phyloP scores from a whole-genome alignment of 805 yeast genomes.

The Candida multigemmis region DNA sequence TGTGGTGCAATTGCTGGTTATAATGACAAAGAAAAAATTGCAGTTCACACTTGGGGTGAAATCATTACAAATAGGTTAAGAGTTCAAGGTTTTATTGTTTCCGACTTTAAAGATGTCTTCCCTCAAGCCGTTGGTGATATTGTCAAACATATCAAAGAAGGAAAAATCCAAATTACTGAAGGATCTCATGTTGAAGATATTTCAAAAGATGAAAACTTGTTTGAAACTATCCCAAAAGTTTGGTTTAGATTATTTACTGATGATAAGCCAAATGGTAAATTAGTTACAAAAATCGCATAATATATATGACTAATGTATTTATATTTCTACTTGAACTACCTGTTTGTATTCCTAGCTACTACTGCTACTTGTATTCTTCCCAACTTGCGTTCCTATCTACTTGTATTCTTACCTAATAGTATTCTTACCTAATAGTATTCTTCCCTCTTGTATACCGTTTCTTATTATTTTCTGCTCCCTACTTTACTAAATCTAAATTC shows the following conservation, averaged over 20 bases:
- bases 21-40: slow-evolving; percentile 11
- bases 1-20: slow-evolving; percentile 27
- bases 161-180: slow-evolving; percentile 8
- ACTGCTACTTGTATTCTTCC: too few relatives aligned
- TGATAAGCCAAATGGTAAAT: slow-evolving; percentile 39
- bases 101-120: slow-evolving; percentile 8
- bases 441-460: too few relatives aligned
- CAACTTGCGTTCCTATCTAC: too few relatives aligned
- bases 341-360: too few relatives aligned
- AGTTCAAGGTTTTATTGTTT: slow-evolving; percentile 12
- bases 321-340: too few relatives aligned
- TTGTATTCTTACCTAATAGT: too few relatives aligned
- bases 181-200: slow-evolving; percentile 15
- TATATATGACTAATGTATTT: too few relatives aligned
- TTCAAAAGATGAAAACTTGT: slow-evolving; percentile 19
- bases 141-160: slow-evolving; percentile 7
- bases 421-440: too few relatives aligned
- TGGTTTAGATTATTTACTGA: slow-evolving; percentile 41
- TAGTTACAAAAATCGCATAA: slow-evolving; percentile 38
- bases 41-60: slow-evolving; percentile 13
- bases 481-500: slow-evolving; percentile 30
- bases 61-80: slow-evolving; percentile 9
- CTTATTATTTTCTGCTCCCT: too few relatives aligned
- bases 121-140: slow-evolving; percentile 7
- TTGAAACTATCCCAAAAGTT: slow-evolving; percentile 33